Evolutionary conservation across 441 rosid species (phyloP), one percentile per base, ranked within the genome.

Genomic region (Gossypium davidsonii): DNA sequence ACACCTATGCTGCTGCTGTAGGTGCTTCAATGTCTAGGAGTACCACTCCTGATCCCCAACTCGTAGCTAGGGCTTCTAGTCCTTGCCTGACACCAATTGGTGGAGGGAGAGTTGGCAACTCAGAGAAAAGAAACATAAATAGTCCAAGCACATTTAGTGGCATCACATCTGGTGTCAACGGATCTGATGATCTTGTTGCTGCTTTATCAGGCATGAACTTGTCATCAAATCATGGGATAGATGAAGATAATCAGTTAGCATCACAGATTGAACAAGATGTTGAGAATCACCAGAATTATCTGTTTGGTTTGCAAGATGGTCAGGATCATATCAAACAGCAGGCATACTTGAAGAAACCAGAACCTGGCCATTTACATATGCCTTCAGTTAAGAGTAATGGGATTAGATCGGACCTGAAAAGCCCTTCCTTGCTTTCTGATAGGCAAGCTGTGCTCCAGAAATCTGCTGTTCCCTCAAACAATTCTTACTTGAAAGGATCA

Each of bases 11-110:
- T 73, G 89, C 95, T 78, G 98, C 81, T 57, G 81, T 95, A 0
- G 96, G 98, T 42, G 67, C 90, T 73, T 83, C 98, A 21, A 70
- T 95, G 80, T 95, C 99, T 9, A 80, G 98, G 74, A 89, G 88
- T 60, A 84, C 84, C 18, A 95, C 98, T 37, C 97, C 99, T 65
- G 99, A 95, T 84, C 90, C 96, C 0, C 97, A 93, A 77, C 83
- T 81, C 71, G 78, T 89, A 48, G 96, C 85, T 42, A 85, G 94
- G 83, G 89, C 85, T 73, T 96, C 98, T 46, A 94, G 97, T 80
- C 98, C 97, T 58, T 85, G 97, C 71, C 84, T 80, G 34, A 85
- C 94, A 18, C 97, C 97, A 34, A 94, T 92, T 75, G 99, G 98
- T 15, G 87, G 85, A 26, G 96, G 90, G 0, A 86, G 99, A 81